Evolutionary conservation across 371 early-diverging fungal genomes (phyloP), one percentile per base, ranked within the genome.

Genomic region (Mycotypha africana): DNA sequence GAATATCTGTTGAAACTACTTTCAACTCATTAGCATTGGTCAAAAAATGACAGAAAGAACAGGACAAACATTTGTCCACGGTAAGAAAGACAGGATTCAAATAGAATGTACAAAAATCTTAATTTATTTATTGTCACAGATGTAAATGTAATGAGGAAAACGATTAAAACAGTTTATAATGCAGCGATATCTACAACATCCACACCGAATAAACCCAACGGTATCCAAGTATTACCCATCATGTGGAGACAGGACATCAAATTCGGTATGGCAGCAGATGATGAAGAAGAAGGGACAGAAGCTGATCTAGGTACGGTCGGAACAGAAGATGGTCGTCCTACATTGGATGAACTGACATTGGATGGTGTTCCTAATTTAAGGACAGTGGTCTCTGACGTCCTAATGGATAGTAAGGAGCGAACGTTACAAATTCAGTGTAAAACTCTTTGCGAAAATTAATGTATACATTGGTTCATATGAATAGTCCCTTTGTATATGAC

Each of bases 301-400:
- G 67, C 74, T 1, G 81, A 80, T 51, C 54, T 79, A 28, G 78
- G 82, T 16, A 69, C 69, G 21, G 65, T 72, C 0, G 74, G 76
- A 17, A 62, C 61, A 10, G 74, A 79, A 37, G 83, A 82, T 38
- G 76, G 81, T 7, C 71, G 66, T 23, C 79, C 87, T 5, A 81
- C 82, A 9, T 51, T 90, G 34, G 84, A 82, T 20, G 89, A 90
- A 45, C 76, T 92, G 28, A 81, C 85, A 26, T 62, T 86, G 25
- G 88, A 89, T 7, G 86, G 89, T 7, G 88, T 90, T 12, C 90
- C 89, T 7, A 82, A 84, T 35, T 85, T 92, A 23, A 74, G 92
- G 22, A 83, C 74, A 62, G 60, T 90, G 20, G 85, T 89, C 2
- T 85, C 88, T 1, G 90, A 92, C 60, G 88, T 91, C 0, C 62